Conservation (phyloP, 2,329 filamentous ascomycete genomes). For the Scedosporium boydii region DNA sequence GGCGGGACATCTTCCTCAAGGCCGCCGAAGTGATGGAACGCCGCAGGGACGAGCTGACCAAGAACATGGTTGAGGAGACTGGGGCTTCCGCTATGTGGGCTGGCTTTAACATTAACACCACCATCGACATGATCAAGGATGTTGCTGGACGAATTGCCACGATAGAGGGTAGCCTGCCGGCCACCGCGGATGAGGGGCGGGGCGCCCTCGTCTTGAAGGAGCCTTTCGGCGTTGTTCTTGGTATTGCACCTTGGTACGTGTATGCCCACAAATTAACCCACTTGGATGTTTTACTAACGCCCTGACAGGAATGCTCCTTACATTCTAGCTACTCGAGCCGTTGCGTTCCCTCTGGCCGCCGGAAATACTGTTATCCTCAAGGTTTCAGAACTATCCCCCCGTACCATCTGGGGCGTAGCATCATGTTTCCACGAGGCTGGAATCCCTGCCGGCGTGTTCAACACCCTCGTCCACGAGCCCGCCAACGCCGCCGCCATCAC, state of each 20-base stretch:
- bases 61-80: constrained; percentile 47
- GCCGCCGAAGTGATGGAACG: constrained; percentile 55
- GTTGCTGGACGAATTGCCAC: constrained; percentile 31
- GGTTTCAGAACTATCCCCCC: constrained; percentile 58
- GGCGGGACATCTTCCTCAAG: constrained; percentile 61
- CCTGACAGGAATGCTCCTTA: constrained; percentile 44
- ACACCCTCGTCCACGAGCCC: constrained; percentile 57
- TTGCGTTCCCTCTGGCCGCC: constrained; percentile 59
- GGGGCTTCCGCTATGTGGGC: constrained; percentile 27
- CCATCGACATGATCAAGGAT: constrained; percentile 30
- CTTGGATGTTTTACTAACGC: constrained; percentile 4
- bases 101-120: constrained; percentile 26
- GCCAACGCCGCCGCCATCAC: constrained; percentile 60
- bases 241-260: constrained; percentile 69
- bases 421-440: constrained; percentile 63
- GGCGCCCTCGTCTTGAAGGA: constrained; percentile 60
- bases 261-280: background rate
- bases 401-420: constrained; percentile 52
- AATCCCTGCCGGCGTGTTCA: constrained; percentile 64
- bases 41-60: constrained; percentile 49
- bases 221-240: constrained; percentile 69
- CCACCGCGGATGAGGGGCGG: constrained; percentile 18
- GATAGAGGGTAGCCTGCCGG: constrained; percentile 27
- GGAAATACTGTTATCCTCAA: constrained; percentile 74
- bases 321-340: constrained; percentile 42